These are phyloP conservation scores for Nemania sp. DNA, from an alignment of 2,329 filamentous ascomycete species.

Conservation along the genomic window DNA sequence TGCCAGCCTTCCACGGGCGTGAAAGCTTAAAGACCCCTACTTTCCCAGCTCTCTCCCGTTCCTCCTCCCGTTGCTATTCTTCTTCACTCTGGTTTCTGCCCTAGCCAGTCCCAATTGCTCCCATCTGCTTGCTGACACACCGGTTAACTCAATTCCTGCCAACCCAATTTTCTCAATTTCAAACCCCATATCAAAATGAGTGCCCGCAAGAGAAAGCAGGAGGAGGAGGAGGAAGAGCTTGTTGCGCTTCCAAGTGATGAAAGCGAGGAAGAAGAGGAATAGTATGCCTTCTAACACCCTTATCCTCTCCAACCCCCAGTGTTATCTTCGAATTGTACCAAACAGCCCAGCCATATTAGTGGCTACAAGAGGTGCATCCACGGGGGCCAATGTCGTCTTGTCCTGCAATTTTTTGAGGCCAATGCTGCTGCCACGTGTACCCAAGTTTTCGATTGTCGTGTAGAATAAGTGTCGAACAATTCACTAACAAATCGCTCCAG, in stretches of 20 bases:
- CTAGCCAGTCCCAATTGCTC: constrained; percentile 28
- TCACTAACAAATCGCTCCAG: constrained; percentile 25
- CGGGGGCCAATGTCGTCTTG: constrained; percentile 27
- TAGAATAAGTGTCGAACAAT: neutral
- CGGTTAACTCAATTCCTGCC: constrained; percentile 13
- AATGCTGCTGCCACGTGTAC: neutral
- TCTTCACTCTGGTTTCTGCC: constrained; percentile 22
- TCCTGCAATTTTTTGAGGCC: neutral
- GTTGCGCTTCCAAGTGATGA: constrained; percentile 43
- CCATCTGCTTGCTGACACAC: constrained; percentile 18
- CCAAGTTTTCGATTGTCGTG: neutral
- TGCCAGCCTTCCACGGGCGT: constrained; percentile 35
- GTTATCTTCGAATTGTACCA: constrained; percentile 1
- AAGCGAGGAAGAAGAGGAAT: constrained; percentile 43
- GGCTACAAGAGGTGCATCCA: constrained; percentile 26
- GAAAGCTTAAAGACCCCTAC: constrained; percentile 33
- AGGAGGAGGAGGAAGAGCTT: constrained; percentile 42
- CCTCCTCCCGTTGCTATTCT: constrained; percentile 31
- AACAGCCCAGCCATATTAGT: neutral
- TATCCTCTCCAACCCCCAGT: constrained; percentile 4
- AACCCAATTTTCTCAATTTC: constrained; percentile 5
- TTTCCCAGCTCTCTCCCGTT: constrained; percentile 26
- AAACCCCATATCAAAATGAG: constrained; percentile 32
- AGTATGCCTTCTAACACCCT: constrained; percentile 33
- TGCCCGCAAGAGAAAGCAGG: constrained; percentile 42